Percentiles rank a stretch among this genome's conserved stretches.
phyloP scores from a whole-genome alignment of 2,329 filamentous ascomycete genomes.

The Sphaerulina vaccinii region DNA sequence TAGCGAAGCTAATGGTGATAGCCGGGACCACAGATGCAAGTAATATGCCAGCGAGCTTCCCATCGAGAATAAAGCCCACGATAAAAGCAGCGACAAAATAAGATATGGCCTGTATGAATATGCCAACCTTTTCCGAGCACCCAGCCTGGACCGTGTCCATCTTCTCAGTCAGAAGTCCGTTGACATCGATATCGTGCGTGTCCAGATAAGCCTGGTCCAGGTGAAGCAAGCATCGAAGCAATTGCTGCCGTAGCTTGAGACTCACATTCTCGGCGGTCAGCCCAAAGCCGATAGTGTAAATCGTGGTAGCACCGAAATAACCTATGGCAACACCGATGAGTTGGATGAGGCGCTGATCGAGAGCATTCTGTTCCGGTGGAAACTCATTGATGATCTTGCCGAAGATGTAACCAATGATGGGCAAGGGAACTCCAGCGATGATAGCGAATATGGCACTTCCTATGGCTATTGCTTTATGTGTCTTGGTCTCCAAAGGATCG shows the following conservation, averaged over 20 bases:
- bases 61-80: slow-evolving; percentile 47
- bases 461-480: slow-evolving; percentile 40
- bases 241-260: slow-evolving; percentile 46
- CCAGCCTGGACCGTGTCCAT: slow-evolving; percentile 48
- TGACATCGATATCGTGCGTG: slow-evolving; percentile 51
- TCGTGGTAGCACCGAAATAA: slow-evolving; percentile 52
- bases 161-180: slow-evolving; percentile 46
- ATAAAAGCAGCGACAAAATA: slow-evolving; percentile 48
- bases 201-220: slow-evolving; percentile 56
- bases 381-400: slow-evolving; percentile 53
- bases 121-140: slow-evolving; percentile 49
- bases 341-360: slow-evolving; percentile 43
- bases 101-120: slow-evolving; percentile 48
- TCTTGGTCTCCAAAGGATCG: slow-evolving; percentile 43
- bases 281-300: slow-evolving; percentile 52
- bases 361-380: slow-evolving; percentile 47
- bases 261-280: slow-evolving; percentile 52
- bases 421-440: slow-evolving; percentile 43
- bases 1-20: slow-evolving; percentile 45
- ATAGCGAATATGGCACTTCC: slow-evolving; percentile 39
- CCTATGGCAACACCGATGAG: slow-evolving; percentile 48
- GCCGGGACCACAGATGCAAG: slow-evolving; percentile 50
- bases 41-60: slow-evolving; percentile 44
- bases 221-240: slow-evolving; percentile 50
- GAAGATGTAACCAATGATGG: slow-evolving; percentile 47